phyloP scores from a whole-genome alignment of 495 filamentous ascomycete genomes.

The Haplographium delicatum region DNA sequence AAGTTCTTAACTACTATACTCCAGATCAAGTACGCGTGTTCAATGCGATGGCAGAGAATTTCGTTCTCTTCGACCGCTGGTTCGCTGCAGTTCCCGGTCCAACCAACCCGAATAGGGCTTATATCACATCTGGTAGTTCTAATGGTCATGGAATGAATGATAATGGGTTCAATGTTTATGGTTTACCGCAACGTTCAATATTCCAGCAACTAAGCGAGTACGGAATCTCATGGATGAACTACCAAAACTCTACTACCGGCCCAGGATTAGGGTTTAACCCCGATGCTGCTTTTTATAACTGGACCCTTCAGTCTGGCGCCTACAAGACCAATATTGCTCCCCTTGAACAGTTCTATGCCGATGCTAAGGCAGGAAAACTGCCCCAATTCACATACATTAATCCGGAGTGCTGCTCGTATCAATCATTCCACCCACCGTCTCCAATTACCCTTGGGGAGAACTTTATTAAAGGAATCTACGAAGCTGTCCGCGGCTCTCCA shows the following conservation, averaged over 20 bases:
- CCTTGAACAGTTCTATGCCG: constrained; percentile 38
- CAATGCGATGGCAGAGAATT: constrained; percentile 43
- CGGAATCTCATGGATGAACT: constrained; percentile 45
- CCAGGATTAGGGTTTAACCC: constrained; percentile 22
- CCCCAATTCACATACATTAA: constrained; percentile 46
- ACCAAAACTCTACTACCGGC: constrained; percentile 32
- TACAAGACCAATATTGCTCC: constrained; percentile 29
- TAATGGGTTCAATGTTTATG: constrained; percentile 33
- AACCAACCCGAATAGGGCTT: constrained; percentile 40
- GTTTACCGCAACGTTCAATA: constrained; percentile 38
- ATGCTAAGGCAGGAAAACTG: constrained; percentile 39
- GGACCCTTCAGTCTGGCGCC: constrained; percentile 31
- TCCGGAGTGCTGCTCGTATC: constrained; percentile 46
- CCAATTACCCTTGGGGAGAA: constrained; percentile 42
- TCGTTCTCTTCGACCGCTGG: constrained; percentile 48
- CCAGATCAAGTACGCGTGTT: constrained; percentile 44
- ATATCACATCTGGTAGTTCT: constrained; percentile 41
- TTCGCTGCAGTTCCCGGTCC: constrained; percentile 42
- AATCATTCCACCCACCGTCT: constrained; percentile 43
- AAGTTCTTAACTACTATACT: constrained; percentile 49
- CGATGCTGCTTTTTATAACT: constrained; percentile 30
- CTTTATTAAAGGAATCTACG: constrained; percentile 46
- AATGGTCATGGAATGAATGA: constrained; percentile 45
- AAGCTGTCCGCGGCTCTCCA: constrained; percentile 38
- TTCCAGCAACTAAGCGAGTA: constrained; percentile 44